A percentile compares a stretch with the other conserved stretches of the same genome.
Conservation (phyloP, 192 early-diverging fungal genomes). For the Podila epigama region DNA sequence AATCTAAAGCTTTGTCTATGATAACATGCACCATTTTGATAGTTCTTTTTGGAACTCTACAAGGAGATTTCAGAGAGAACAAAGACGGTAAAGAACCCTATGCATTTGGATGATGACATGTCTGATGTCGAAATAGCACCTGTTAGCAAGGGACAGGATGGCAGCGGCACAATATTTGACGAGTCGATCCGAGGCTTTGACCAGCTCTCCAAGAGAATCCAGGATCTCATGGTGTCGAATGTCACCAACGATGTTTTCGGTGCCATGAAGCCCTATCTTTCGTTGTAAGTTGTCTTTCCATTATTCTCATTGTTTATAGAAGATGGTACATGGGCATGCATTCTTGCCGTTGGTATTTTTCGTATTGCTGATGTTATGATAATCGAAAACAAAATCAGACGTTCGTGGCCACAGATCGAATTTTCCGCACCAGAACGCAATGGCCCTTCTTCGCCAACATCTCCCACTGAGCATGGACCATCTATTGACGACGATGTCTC, state of each 20-base stretch:
- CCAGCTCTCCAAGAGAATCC: slow-evolving; percentile 45
- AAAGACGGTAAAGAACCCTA: slow-evolving; percentile 8
- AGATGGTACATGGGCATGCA: too few species aligned
- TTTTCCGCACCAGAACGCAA: slow-evolving; percentile 10
- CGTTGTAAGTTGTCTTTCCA: slow-evolving; percentile 41
- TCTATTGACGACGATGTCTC: slow-evolving; percentile 52
- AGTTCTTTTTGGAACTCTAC: slow-evolving; percentile 64
- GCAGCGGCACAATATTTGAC: slow-evolving; percentile 54
- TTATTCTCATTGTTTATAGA: neutral
- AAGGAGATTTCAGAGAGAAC: slow-evolving; percentile 48
- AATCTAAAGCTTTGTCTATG: neutral
- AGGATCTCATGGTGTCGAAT: slow-evolving; percentile 53
- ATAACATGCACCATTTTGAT: neutral
- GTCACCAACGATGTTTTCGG: slow-evolving; percentile 54
- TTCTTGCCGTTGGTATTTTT: too few species aligned
- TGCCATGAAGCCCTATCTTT: slow-evolving; percentile 51
- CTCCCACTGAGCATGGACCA: neutral
- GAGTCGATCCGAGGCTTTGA: slow-evolving; percentile 49
- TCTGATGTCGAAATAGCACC: slow-evolving; percentile 17
- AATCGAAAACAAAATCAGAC: slow-evolving; percentile 36
- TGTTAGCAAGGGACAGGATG: slow-evolving; percentile 15
- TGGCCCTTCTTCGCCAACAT: slow-evolving; percentile 4
- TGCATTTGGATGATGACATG: slow-evolving; percentile 26
- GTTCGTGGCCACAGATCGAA: slow-evolving; percentile 55
- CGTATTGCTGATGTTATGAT: too few species aligned